Percentiles rank a stretch among this genome's conserved stretches.
Conservation (phyloP, 192 early-diverging fungal species). For the Coemansia sp. region DNA sequence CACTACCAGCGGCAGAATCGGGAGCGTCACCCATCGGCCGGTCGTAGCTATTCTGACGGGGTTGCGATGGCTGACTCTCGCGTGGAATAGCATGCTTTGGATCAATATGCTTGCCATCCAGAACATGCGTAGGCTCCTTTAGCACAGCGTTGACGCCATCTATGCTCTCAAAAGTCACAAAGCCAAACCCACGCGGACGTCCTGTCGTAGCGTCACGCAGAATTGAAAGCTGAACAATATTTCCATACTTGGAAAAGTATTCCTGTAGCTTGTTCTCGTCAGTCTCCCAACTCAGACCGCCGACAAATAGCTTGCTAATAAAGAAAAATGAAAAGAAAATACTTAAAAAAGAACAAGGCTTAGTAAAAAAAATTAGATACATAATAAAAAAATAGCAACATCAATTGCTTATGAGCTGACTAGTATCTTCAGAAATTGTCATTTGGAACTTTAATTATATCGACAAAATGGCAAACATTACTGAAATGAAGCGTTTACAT, state of each 20-base stretch:
- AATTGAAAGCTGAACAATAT: constrained; percentile 77
- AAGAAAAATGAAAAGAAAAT: neutral
- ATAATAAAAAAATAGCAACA: neutral
- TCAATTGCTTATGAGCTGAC: neutral
- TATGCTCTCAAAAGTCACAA: constrained; percentile 84
- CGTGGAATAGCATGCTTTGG: constrained; percentile 55
- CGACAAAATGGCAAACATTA: constrained; percentile 63
- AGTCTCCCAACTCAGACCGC: constrained; percentile 82
- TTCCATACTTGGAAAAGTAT: constrained; percentile 85
- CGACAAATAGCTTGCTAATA: constrained; percentile 87
- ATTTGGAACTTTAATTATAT: constrained; percentile 59
- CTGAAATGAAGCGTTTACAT: constrained; percentile 77
- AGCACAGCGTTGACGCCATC: constrained; percentile 76
- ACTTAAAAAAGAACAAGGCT: constrained; percentile 7
- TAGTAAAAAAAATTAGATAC: constrained; percentile 12
- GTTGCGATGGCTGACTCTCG: constrained; percentile 22
- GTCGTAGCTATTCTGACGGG: constrained; percentile 8
- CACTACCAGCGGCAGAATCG: neutral
- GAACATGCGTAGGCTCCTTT: constrained; percentile 61
- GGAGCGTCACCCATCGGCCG: neutral
- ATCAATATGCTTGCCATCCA: constrained; percentile 67
- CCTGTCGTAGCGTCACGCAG: constrained; percentile 85
- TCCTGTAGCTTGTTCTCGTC: constrained; percentile 81
- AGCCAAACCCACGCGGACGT: constrained; percentile 91
- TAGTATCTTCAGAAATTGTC: neutral